These are phyloP conservation scores for Monosporascus sp. DNA, from an alignment of 2,329 filamentous ascomycete genomes.

Conservation along the genomic window DNA sequence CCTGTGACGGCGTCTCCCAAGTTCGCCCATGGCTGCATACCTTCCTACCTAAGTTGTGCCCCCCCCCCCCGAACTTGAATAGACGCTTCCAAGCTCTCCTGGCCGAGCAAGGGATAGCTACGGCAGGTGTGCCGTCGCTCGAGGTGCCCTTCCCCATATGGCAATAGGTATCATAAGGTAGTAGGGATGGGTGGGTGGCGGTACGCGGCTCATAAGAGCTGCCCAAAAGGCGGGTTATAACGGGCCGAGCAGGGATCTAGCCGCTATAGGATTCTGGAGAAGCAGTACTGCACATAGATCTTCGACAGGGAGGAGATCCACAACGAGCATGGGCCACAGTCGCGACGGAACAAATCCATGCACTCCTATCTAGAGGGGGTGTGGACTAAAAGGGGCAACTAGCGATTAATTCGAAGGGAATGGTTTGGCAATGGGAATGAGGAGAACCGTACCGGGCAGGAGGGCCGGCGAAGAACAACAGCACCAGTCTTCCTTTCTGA, in stretches of 20 bases:
- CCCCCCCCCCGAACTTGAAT: not conserved
- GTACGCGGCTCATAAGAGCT: not conserved
- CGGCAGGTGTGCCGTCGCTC: not conserved
- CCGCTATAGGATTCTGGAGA: not conserved
- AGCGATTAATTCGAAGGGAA: not conserved
- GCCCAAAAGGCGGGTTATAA: not conserved
- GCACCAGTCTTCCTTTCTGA: too few relatives aligned
- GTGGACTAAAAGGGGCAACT: not conserved
- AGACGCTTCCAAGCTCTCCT: too few relatives aligned
- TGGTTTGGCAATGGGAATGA: too few relatives aligned
- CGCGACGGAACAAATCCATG: not conserved
- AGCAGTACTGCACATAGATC: not conserved
- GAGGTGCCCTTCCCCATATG: too few relatives aligned
- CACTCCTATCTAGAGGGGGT: not conserved
- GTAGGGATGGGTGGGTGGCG: not conserved
- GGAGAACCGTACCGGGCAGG: too few relatives aligned
- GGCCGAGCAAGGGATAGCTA: not conserved
- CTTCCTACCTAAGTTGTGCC: not conserved
- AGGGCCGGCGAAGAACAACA: too few relatives aligned
- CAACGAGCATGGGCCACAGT: not conserved
- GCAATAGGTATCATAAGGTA: not conserved
- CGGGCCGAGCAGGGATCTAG: not conserved
- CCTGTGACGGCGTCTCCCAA: not conserved
- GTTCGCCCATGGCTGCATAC: not conserved
- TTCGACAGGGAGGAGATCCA: not conserved